phyloP scores from a whole-genome alignment of 192 early-diverging fungal species.

The Gryganskiella cystojenkinii region DNA sequence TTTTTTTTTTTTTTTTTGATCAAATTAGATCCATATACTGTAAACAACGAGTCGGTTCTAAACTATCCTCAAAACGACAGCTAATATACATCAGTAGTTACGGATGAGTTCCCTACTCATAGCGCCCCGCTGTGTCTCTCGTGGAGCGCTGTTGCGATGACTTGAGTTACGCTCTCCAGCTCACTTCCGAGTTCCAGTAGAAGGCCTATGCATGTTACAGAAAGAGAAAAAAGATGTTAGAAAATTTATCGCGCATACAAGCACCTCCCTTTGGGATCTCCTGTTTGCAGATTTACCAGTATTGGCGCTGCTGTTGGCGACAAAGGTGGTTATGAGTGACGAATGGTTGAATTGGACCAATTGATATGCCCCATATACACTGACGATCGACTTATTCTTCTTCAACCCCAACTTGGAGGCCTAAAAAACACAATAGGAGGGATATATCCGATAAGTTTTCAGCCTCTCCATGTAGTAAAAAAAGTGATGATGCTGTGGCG shows the following conservation, averaged over 20 bases:
- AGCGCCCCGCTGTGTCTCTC: constrained; percentile 52
- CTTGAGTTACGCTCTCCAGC: constrained; percentile 59
- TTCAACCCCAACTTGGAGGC: constrained; percentile 72
- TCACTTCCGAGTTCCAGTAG: constrained; percentile 60
- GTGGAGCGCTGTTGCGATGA: constrained; percentile 58
- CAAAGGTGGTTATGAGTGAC: constrained; percentile 69
- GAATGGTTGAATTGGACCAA: constrained; percentile 70
- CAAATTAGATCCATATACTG: too few species aligned
- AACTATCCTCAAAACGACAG: too few species aligned
- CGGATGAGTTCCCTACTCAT: too few species aligned
- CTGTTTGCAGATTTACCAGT: constrained; percentile 55
- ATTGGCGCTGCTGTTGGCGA: constrained; percentile 64
- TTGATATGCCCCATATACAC: constrained; percentile 66
- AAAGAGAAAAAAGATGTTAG: background rate
- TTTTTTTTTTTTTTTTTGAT: background rate
- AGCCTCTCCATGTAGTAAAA: too few species aligned
- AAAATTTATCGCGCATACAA: background rate
- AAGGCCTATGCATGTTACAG: constrained; percentile 34
- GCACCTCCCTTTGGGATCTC: background rate
- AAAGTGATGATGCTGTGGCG: too few species aligned
- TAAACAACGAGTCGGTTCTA: too few species aligned
- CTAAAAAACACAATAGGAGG: too few species aligned
- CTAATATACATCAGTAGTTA: too few species aligned
- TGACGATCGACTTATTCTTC: constrained; percentile 68
- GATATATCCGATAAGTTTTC: too few species aligned